Base-by-base conservation (phyloP, 805 yeast species). In the Saturnispora galanensis region DNA sequence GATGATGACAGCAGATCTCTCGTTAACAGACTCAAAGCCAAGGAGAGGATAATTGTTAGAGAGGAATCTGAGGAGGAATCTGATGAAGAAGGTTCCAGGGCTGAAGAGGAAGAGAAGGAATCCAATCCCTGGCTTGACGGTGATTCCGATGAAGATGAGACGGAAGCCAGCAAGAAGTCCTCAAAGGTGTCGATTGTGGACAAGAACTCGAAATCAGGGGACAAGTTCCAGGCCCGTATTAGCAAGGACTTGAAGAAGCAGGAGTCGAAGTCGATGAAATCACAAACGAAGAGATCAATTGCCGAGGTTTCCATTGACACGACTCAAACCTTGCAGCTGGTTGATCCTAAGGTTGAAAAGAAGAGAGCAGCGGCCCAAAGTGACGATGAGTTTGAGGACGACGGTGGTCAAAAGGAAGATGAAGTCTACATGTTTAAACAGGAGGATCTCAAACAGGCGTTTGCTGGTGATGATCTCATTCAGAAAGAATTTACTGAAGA, bases 391-490 rank as follows among this genome's bases (percentile, higher is more conserved):
- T 52, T 47, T 31, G 69, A 65, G 44, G 69, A 63, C n/a, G 72
- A 67, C n/a, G 77, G 65, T 3, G 76, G 65, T 3, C 72, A 65
- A 12, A 74, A 65, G 13, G 66, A 58, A 7, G 64, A 60, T 1
- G 71, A 68, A 35, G 60, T 65, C 30, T 69, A 67, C 47, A 70
- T 76, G 74, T 85, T 88, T 68, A 76, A 77, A 53, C 95, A 88
- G 57, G 78, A 79, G 51, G 89, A 86, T 44, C 70, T 93, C 38
- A 77, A 81, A 49, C 82, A 88, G 58, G 98, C 97, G 0, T 93
- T 93, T 71, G 97, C 97, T 3, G 97, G 97, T 26, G 98, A 93
- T 65, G 93, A 93, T 59, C 96, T 90, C 34, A 84, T 86, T 12
- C 50, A 53, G 12, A 72, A 54, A 31, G 88, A 88, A 52, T 93